phyloP scores from a whole-genome alignment of 192 early-diverging fungal genomes.

The Linnemannia zychae region DNA sequence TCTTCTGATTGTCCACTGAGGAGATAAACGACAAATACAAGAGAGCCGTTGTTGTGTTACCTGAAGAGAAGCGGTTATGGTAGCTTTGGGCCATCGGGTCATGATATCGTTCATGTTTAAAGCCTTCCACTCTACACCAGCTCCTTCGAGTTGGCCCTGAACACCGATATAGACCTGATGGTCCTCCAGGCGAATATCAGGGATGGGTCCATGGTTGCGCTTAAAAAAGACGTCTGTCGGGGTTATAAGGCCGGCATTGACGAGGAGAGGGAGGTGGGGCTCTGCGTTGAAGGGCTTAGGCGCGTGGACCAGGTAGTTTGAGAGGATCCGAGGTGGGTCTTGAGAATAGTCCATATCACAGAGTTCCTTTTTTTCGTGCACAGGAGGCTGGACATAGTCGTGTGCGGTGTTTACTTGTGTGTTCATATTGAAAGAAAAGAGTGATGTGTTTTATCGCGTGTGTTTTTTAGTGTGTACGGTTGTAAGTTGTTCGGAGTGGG shows the following conservation, averaged over 20 bases:
- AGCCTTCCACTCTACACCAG: slow-evolving; percentile 26
- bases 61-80: slow-evolving; percentile 48
- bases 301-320: slow-evolving; percentile 73
- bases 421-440: slow-evolving; percentile 4
- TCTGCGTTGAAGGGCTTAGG: slow-evolving; percentile 91
- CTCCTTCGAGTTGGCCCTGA: not conserved
- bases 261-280: slow-evolving; percentile 69
- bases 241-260: slow-evolving; percentile 78
- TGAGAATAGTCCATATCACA: slow-evolving; percentile 67
- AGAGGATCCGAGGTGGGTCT: slow-evolving; percentile 79
- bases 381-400: slow-evolving; percentile 11
- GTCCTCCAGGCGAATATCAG: slow-evolving; percentile 69
- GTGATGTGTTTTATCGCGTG: not conserved
- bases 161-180: slow-evolving; percentile 74
- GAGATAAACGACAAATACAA: no score
- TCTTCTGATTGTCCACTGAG: not conserved
- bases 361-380: slow-evolving; percentile 23
- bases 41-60: not conserved
- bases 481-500: not conserved
- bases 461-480: not conserved
- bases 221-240: slow-evolving; percentile 85
- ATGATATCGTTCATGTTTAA: slow-evolving; percentile 59
- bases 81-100: slow-evolving; percentile 45
- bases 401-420: not conserved
- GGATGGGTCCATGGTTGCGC: slow-evolving; percentile 92